Evolutionary conservation across 2,329 filamentous ascomycete genomes (phyloP).

Genomic region (Aspergillus bombycis): DNA sequence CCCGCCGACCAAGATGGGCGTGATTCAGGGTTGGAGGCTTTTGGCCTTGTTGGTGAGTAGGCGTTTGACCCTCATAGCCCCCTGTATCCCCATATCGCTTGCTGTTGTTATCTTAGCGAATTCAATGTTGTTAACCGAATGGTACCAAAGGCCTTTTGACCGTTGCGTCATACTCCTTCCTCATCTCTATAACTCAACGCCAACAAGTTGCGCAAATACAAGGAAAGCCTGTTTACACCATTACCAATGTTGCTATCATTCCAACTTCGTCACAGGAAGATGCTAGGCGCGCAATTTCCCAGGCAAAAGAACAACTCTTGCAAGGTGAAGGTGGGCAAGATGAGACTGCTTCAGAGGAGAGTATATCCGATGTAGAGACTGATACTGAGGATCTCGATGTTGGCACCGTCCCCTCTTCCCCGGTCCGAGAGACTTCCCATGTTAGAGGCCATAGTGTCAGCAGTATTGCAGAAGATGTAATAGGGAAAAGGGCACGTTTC

Average conservation of each 20-base stretch:
- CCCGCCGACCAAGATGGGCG: conserved; percentile 30
- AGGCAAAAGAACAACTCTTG: conserved; percentile 56
- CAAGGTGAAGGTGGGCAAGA: conserved; percentile 43
- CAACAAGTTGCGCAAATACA: conserved; percentile 87
- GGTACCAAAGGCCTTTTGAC: conserved; percentile 72
- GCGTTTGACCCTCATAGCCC: background rate
- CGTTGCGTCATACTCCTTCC: conserved; percentile 77
- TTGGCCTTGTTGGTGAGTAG: conserved; percentile 60
- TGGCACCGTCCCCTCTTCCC: conserved; percentile 30
- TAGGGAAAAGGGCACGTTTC: conserved; percentile 79
- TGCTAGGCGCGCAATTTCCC: conserved; percentile 70
- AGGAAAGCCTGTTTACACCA: conserved; percentile 79
- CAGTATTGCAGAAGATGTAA: conserved; percentile 86
- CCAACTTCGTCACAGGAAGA: conserved; percentile 77
- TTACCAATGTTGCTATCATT: conserved; percentile 89
- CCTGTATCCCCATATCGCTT: background rate
- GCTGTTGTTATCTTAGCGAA: background rate
- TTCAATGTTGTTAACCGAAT: conserved; percentile 2
- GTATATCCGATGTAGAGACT: conserved; percentile 32
- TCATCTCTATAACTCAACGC: conserved; percentile 83
- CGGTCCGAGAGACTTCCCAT: conserved; percentile 27
- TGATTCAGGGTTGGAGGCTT: conserved; percentile 49
- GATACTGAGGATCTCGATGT: conserved; percentile 34
- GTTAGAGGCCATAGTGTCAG: conserved; percentile 39
- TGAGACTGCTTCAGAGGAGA: conserved; percentile 31